These are phyloP conservation scores for Microbotryomycetes sp. DNA, from an alignment of 1,284 basidiomycete genomes.

Conservation along the genomic window DNA sequence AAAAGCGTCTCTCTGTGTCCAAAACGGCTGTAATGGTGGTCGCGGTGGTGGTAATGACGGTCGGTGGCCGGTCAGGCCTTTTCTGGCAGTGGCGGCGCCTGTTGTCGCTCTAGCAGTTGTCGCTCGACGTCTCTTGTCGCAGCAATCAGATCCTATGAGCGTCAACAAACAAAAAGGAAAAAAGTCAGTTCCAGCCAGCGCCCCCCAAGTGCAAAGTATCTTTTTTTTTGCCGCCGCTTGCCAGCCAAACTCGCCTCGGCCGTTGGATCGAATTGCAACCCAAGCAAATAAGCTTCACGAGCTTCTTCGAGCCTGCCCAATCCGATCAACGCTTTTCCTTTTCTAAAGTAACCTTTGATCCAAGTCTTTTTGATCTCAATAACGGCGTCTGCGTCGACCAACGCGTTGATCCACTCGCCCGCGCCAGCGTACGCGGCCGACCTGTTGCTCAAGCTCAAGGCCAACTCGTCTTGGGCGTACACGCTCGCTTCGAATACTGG, in stretches of 20 bases:
- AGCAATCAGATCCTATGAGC: slow-evolving; percentile 11
- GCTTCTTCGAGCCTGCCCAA: slow-evolving; percentile 67
- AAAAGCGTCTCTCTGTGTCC: too few relatives aligned
- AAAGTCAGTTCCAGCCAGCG: too few relatives aligned
- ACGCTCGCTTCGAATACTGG: slow-evolving; percentile 83
- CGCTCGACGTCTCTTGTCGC: slow-evolving; percentile 22
- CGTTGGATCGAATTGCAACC: slow-evolving; percentile 80
- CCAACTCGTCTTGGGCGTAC: slow-evolving; percentile 79
- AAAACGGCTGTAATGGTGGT: too few relatives aligned
- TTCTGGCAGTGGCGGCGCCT: too few relatives aligned
- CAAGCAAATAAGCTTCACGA: slow-evolving; percentile 69
- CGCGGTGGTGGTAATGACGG: too few relatives aligned
- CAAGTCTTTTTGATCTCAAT: slow-evolving; percentile 76
- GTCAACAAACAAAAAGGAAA: not conserved
- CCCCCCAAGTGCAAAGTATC: too few relatives aligned
- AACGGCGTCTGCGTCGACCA: slow-evolving; percentile 87
- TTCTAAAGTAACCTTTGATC: slow-evolving; percentile 94
- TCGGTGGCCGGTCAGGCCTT: too few relatives aligned
- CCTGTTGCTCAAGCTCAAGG: slow-evolving; percentile 81
- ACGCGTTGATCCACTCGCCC: slow-evolving; percentile 68
- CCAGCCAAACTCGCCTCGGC: slow-evolving; percentile 46
- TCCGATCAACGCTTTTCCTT: slow-evolving; percentile 76
- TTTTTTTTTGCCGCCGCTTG: not conserved
- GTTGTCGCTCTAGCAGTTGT: slow-evolving; percentile 1
- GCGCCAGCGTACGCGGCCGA: slow-evolving; percentile 74